phyloP scores from a whole-genome alignment of 2,329 filamentous ascomycete genomes.

The Fusarium sp. region DNA sequence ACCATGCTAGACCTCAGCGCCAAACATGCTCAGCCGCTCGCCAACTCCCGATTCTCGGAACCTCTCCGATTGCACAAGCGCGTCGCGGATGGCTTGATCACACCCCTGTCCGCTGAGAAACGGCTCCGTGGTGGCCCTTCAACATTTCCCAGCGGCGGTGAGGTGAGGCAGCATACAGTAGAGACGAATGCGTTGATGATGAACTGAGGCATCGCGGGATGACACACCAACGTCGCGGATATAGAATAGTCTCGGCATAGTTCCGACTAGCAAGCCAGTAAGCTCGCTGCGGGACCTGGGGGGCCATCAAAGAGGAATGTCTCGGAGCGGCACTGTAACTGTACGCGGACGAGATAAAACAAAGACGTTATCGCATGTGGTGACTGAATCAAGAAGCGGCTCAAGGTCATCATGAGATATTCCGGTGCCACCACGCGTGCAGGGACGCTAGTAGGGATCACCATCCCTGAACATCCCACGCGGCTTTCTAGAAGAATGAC shows the following conservation, averaged over 20 bases:
- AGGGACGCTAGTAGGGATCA: conserved; percentile 40
- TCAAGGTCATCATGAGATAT: conserved; percentile 27
- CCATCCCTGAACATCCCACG: conserved; percentile 24
- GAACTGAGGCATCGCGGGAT: conserved; percentile 44
- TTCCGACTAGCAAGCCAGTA: neutral
- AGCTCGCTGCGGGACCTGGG: neutral
- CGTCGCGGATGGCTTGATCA: conserved; percentile 31
- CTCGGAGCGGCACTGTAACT: neutral
- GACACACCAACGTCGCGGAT: conserved; percentile 39
- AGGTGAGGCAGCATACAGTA: conserved; percentile 42
- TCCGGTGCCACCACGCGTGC: conserved; percentile 19
- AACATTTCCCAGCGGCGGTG: conserved; percentile 41
- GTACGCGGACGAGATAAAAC: neutral
- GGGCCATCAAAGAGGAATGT: neutral
- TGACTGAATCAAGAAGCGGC: conserved; percentile 12
- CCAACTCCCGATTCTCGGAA: conserved; percentile 39
- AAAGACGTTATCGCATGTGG: conserved; percentile 27
- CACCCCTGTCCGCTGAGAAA: conserved; percentile 42
- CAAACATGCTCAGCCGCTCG: conserved; percentile 43
- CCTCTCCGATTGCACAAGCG: conserved; percentile 38
- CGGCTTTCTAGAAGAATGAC: conserved; percentile 21
- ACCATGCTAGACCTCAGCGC: conserved; percentile 43
- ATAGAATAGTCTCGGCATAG: conserved; percentile 36
- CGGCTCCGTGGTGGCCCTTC: conserved; percentile 46
- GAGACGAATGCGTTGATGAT: conserved; percentile 48